Percentiles rank a stretch among this genome's conserved stretches.
These are phyloP conservation scores for Aspergillus sp. DNA, from an alignment of 2,329 filamentous ascomycete genomes.

Conservation along the genomic window DNA sequence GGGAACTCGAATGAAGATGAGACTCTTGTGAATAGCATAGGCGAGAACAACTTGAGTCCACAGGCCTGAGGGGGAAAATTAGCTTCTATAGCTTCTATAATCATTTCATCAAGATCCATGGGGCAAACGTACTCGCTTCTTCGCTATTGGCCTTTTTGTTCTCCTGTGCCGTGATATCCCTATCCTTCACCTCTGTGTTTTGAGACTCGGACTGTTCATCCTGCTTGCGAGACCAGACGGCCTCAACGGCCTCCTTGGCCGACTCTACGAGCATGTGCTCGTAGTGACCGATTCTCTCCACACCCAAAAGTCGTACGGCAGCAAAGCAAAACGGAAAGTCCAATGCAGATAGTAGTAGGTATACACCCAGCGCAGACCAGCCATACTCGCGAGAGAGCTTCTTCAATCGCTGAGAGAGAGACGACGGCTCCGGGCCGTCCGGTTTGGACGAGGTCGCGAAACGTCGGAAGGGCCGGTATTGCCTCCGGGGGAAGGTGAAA, in stretches of 20 bases:
- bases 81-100: background rate
- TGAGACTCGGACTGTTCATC: slow-evolving; percentile 7
- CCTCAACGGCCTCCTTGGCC: slow-evolving; percentile 25
- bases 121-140: slow-evolving; percentile 63
- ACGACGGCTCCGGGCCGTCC: slow-evolving; percentile 30
- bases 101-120: background rate
- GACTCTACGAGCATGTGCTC: slow-evolving; percentile 41
- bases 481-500: too few relatives aligned
- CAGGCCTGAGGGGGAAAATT: slow-evolving; percentile 44
- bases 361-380: slow-evolving; percentile 89
- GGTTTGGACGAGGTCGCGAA: slow-evolving; percentile 2
- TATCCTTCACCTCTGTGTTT: slow-evolving; percentile 12
- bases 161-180: slow-evolving; percentile 21
- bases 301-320: slow-evolving; percentile 75
- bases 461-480: slow-evolving; percentile 9
- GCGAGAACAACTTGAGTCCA: slow-evolving; percentile 88
- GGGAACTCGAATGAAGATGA: slow-evolving; percentile 94
- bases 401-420: slow-evolving; percentile 68
- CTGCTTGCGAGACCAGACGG: slow-evolving; percentile 34
- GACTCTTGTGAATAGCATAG: slow-evolving; percentile 96
- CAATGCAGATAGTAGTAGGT: slow-evolving; percentile 72
- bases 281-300: slow-evolving; percentile 70
- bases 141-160: slow-evolving; percentile 66
- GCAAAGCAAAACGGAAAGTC: slow-evolving; percentile 97
- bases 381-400: slow-evolving; percentile 89